Percentiles rank a stretch among this genome's conserved stretches.
phyloP scores from a whole-genome alignment of 2,329 filamentous ascomycete genomes.

The Dothiorella sarmentorum region DNA sequence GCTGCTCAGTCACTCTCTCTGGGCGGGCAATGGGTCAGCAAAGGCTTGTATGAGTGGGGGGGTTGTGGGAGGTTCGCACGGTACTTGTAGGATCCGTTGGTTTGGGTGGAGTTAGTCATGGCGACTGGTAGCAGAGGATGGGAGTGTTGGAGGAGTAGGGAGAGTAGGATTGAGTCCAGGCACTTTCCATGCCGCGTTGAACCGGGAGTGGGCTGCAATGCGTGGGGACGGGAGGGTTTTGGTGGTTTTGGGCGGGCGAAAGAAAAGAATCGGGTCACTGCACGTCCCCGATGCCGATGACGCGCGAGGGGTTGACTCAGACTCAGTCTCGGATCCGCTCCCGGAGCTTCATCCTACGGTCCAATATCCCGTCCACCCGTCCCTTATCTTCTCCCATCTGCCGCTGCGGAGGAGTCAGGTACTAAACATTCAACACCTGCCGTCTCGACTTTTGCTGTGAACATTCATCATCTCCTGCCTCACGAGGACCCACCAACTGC shows the following conservation, averaged over 20 bases:
- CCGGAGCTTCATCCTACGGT: too few species aligned
- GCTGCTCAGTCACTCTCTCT: constrained; percentile 48
- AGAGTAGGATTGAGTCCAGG: constrained; percentile 11
- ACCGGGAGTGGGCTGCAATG: not conserved
- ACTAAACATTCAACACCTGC: too few species aligned
- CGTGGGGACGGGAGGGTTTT: constrained; percentile 5
- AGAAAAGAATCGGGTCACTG: constrained; percentile 7
- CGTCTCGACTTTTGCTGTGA: too few species aligned
- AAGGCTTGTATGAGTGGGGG: not conserved
- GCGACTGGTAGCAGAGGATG: constrained; percentile 19
- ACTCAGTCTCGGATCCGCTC: too few species aligned
- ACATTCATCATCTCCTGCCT: too few species aligned
- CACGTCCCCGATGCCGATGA: constrained; percentile 9
- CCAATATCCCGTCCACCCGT: too few species aligned
- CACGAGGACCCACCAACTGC: too few species aligned
- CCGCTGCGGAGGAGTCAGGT: too few species aligned
- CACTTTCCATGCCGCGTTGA: constrained; percentile 15
- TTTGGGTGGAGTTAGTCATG: constrained; percentile 10
- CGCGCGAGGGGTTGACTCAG: constrained; percentile 10
- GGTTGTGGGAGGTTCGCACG: not conserved
- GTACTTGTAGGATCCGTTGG: constrained; percentile 17
- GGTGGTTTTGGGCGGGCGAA: not conserved
- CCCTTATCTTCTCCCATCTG: too few species aligned
- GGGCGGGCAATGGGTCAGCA: not conserved
- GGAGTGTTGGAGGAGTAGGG: constrained; percentile 17